These are phyloP conservation scores for Lippia alba DNA, from an alignment of 305 asterid genomes.

Conservation along the genomic window DNA sequence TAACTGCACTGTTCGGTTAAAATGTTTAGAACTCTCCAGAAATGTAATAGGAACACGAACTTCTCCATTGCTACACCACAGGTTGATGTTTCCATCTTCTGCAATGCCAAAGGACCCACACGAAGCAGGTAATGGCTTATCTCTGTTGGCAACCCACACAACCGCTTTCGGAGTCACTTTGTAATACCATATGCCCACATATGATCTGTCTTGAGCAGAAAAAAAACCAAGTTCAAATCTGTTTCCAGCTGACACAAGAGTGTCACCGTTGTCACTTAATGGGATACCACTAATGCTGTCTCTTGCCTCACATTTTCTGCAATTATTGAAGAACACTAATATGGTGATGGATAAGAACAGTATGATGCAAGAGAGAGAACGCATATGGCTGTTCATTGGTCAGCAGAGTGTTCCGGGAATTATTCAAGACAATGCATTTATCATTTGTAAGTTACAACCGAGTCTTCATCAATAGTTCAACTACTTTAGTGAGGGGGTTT, in stretches of 20 bases:
- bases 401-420: neutral
- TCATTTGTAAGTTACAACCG: neutral
- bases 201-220: conserved; percentile 26
- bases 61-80: neutral
- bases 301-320: conserved; percentile 32
- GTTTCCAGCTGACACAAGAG: conserved; percentile 42
- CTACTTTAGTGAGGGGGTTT: conserved; percentile 1
- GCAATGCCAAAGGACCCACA: conserved; percentile 31
- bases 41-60: neutral
- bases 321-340: neutral
- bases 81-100: conserved; percentile 39
- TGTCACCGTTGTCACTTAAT: conserved; percentile 22
- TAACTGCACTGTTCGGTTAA: conserved; percentile 38
- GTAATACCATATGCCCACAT: conserved; percentile 50
- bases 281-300: conserved; percentile 29
- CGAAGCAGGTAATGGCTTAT: neutral
- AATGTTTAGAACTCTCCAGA: neutral
- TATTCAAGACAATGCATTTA: conserved; percentile 6
- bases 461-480: neutral
- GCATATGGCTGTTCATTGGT: conserved; percentile 3
- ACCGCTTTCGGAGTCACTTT: conserved; percentile 15
- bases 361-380: conserved; percentile 3
- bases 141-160: conserved; percentile 50
- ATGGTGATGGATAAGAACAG: neutral
- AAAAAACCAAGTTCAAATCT: conserved; percentile 45